Evolutionary conservation across 257 asterid species (phyloP).

Genomic region (Rubia yunnanensis): DNA sequence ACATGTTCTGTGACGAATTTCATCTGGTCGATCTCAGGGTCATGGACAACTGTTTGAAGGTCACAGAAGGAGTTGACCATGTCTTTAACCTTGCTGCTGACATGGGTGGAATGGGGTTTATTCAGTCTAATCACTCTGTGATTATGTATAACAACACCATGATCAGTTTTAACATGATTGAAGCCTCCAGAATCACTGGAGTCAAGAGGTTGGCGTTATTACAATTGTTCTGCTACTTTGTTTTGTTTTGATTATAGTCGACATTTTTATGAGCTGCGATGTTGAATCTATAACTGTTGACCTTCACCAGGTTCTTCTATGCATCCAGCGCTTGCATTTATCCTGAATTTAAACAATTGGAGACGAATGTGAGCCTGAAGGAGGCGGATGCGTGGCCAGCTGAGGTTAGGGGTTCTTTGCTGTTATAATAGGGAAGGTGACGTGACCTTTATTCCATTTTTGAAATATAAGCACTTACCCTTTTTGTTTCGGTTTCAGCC

Average conservation of each 20-base stretch:
- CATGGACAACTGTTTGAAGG: constrained; percentile 82
- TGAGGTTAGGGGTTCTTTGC: constrained; percentile 38
- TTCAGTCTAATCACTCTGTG: constrained; percentile 83
- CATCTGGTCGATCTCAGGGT: constrained; percentile 90
- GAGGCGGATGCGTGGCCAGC: constrained; percentile 96
- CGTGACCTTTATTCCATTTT: neutral
- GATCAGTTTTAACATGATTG: constrained; percentile 88
- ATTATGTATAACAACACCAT: constrained; percentile 83
- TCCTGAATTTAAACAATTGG: constrained; percentile 83
- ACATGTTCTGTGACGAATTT: constrained; percentile 80
- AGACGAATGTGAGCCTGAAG: constrained; percentile 83
- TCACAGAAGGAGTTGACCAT: constrained; percentile 54
- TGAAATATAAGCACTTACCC: neutral
- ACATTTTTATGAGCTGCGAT: neutral
- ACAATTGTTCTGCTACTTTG: too few relatives aligned
- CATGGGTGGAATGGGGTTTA: constrained; percentile 93
- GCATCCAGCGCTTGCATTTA: constrained; percentile 90
- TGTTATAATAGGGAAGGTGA: neutral
- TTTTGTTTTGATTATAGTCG: neutral
- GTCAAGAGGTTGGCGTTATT: constrained; percentile 47
- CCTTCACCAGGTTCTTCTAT: constrained; percentile 56
- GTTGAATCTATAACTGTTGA: neutral
- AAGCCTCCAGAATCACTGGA: constrained; percentile 68
- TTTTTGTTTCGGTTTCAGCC: constrained; percentile 30
- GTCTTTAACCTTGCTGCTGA: constrained; percentile 89